These are phyloP conservation scores for Euphorbia pulcherrima DNA, from an alignment of 345 rosid genomes.

Conservation along the genomic window DNA sequence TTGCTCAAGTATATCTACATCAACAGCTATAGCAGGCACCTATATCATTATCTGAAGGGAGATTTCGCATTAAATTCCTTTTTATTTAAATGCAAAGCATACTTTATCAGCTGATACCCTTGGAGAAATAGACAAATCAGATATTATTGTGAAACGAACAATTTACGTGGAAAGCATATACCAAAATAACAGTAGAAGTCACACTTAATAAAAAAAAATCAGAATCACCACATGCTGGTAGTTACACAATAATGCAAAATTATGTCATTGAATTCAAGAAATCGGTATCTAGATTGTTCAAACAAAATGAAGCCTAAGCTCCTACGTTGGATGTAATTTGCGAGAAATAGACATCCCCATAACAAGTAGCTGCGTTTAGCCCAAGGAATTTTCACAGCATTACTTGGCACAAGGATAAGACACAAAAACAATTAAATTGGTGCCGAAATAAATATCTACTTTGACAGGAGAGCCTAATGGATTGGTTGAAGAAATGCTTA, in stretches of 20 bases:
- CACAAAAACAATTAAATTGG: not conserved
- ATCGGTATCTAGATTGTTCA: not conserved
- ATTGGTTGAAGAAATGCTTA: not conserved
- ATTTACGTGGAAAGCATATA: not conserved
- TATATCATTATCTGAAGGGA: not conserved
- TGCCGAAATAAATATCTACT: not conserved
- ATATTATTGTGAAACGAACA: not conserved
- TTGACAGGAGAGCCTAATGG: not conserved
- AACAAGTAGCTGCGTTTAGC: not conserved
- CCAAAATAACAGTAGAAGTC: not conserved
- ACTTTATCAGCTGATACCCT: not conserved
- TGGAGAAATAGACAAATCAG: not conserved
- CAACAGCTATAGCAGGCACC: not conserved
- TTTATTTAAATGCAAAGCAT: not conserved
- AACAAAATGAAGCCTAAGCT: not conserved
- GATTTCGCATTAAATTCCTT: not conserved
- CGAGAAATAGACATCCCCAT: not conserved
- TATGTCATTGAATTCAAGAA: not conserved
- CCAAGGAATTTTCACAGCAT: not conserved
- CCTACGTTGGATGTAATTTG: not conserved
- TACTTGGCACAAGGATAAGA: not conserved
- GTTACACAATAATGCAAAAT: not conserved
- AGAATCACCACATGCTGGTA: not conserved
- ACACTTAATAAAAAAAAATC: not conserved
- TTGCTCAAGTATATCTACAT: slow-evolving; percentile 3